Evolutionary conservation across 345 rosid species (phyloP).

Genomic region (Erysimum cheiranthoides): DNA sequence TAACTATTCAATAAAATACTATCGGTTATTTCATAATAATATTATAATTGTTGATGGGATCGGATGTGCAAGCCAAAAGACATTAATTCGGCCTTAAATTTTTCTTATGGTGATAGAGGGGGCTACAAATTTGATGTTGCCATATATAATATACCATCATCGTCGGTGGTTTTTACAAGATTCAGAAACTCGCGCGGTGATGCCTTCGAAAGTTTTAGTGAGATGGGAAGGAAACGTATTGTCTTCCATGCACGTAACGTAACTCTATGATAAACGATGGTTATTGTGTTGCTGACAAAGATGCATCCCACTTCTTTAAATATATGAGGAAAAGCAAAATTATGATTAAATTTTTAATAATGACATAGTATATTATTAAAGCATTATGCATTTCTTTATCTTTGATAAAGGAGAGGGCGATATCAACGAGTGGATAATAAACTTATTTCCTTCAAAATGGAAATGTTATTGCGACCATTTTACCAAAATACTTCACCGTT

Average conservation of each 20-base stretch:
- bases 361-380: not conserved
- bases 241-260: not conserved
- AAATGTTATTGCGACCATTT: not conserved
- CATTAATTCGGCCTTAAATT: not conserved
- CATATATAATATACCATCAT: not conserved
- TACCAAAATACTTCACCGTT: constrained; percentile 14
- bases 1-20: not conserved
- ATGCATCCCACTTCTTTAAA: too few relatives aligned
- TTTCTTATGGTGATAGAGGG: not conserved
- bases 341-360: not conserved
- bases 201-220: not conserved
- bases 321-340: not conserved
- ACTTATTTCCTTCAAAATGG: not conserved
- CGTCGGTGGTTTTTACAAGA: not conserved
- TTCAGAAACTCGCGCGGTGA: not conserved
- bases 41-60: not conserved
- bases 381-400: not conserved
- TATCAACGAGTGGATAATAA: not conserved
- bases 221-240: not conserved
- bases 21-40: not conserved
- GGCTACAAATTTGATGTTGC: not conserved
- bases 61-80: not conserved
- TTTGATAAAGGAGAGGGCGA: not conserved
- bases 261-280: too few relatives aligned
- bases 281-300: too few relatives aligned